Percentiles rank a stretch among this genome's conserved stretches.
phyloP scores from a whole-genome alignment of 768 basidiomycete genomes.

The Paxillus rubicundulus region DNA sequence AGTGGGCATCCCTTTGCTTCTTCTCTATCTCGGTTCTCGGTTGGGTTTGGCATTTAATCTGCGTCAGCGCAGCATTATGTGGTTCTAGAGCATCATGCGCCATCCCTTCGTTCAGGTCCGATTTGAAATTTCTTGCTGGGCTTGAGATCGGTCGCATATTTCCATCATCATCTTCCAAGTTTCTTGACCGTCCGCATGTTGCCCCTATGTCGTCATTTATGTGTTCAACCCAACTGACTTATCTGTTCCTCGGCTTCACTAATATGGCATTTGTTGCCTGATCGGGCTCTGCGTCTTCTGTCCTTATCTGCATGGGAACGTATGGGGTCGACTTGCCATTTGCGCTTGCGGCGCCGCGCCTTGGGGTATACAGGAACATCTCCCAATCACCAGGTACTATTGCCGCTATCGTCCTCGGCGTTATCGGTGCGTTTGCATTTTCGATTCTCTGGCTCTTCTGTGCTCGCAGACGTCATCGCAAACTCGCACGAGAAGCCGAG shows the following conservation, averaged over 20 bases:
- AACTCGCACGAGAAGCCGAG: conserved; percentile 18
- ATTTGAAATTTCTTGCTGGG: too few species aligned
- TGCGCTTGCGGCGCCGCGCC: conserved; percentile 3
- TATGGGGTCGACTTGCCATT: not conserved
- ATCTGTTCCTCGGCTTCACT: conserved; percentile 8
- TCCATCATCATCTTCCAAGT: not conserved
- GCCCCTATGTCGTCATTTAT: conserved; percentile 19
- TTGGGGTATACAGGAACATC: conserved; percentile 3
- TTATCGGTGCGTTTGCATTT: conserved; percentile 26
- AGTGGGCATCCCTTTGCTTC: conserved; percentile 4
- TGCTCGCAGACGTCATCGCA: conserved; percentile 30
- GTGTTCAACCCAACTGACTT: conserved; percentile 15
- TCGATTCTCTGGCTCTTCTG: conserved; percentile 31
- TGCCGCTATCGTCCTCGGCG: conserved; percentile 23
- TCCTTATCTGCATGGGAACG: not conserved
- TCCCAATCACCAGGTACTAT: conserved; percentile 24
- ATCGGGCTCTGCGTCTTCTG: conserved; percentile 5
- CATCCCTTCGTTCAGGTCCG: too few species aligned
- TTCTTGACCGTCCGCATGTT: conserved; percentile 14
- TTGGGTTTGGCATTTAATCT: not conserved
- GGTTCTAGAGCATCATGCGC: not conserved
- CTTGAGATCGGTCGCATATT: too few species aligned
- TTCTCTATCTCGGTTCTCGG: not conserved
- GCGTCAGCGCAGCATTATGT: not conserved
- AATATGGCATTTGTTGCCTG: conserved; percentile 6